phyloP scores from a whole-genome alignment of 1,284 basidiomycete species.

The Cutaneotrichosporon daszewskae region DNA sequence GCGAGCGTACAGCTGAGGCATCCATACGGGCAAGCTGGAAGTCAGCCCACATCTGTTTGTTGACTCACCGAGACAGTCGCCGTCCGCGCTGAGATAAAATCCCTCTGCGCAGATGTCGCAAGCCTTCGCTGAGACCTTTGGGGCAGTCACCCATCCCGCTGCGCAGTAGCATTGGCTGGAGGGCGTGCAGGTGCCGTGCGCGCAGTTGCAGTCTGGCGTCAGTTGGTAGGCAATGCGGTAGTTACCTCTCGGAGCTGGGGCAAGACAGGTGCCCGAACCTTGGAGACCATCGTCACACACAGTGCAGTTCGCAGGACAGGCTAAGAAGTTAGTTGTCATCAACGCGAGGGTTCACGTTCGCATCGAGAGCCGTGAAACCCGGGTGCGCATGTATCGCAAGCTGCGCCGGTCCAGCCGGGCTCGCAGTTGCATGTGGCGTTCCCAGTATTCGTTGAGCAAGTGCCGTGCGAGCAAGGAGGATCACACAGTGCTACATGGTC shows the following conservation, averaged over 20 bases:
- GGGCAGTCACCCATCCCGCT: constrained; percentile 45
- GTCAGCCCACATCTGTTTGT: background rate
- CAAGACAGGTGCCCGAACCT: constrained; percentile 46
- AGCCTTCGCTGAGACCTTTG: constrained; percentile 18
- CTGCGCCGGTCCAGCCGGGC: constrained; percentile 30
- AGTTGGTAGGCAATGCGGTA: background rate
- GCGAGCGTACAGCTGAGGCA: constrained; percentile 39
- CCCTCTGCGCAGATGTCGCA: constrained; percentile 47
- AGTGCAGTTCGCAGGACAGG: constrained; percentile 36
- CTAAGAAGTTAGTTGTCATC: constrained; percentile 13
- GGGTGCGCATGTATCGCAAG: constrained; percentile 33
- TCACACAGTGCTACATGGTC: constrained; percentile 25
- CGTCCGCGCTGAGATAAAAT: constrained; percentile 34
- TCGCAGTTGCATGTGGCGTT: constrained; percentile 23
- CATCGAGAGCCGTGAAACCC: constrained; percentile 44
- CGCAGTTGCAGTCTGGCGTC: constrained; percentile 45
- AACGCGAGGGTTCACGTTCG: constrained; percentile 16
- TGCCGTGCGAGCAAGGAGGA: constrained; percentile 29
- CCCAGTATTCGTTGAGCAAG: constrained; percentile 11
- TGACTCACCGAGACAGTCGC: constrained; percentile 43
- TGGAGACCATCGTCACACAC: constrained; percentile 46
- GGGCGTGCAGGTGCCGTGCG: constrained; percentile 43
- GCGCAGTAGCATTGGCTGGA: constrained; percentile 43
- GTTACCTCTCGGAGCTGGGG: constrained; percentile 16
- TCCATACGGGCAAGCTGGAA: constrained; percentile 46